A percentile compares a stretch with the other conserved stretches of the same genome.
Evolutionary conservation across 2,329 filamentous ascomycete species (phyloP).

Genomic region (Cladosporium sp.): DNA sequence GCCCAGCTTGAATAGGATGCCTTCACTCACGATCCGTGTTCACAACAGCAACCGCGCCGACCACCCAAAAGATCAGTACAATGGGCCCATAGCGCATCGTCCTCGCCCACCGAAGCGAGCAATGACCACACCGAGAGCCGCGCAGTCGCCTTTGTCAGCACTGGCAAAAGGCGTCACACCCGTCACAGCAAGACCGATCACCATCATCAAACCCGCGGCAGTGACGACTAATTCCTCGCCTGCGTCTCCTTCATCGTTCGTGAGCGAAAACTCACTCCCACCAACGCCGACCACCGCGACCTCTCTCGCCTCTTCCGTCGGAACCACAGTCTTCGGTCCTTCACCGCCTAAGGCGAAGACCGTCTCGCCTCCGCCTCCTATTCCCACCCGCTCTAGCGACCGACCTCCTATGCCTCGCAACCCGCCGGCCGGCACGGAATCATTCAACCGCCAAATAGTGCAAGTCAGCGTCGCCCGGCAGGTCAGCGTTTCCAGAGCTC

Average conservation of each 20-base stretch:
- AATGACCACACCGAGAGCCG: constrained; percentile 7
- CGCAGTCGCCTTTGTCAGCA: constrained; percentile 1
- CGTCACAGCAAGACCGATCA: not conserved
- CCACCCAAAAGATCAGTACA: constrained; percentile 15
- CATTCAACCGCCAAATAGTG: constrained; percentile 9
- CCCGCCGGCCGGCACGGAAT: constrained; percentile 11
- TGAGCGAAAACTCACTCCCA: constrained; percentile 8
- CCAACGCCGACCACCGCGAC: constrained; percentile 7
- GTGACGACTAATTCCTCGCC: constrained; percentile 2
- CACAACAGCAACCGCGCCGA: constrained; percentile 14
- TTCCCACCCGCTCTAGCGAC: constrained; percentile 2
- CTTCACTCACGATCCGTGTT: constrained; percentile 20
- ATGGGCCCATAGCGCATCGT: constrained; percentile 9
- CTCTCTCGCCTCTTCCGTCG: constrained; percentile 2
- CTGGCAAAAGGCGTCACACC: constrained; percentile 1
- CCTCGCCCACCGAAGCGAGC: constrained; percentile 8
- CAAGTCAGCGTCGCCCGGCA: constrained; percentile 11
- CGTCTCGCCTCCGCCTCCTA: not conserved
- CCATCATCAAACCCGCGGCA: not conserved
- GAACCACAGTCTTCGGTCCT: constrained; percentile 9
- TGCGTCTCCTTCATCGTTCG: not conserved
- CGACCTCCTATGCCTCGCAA: constrained; percentile 6
- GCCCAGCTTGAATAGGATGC: constrained; percentile 22
- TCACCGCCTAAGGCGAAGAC: not conserved
- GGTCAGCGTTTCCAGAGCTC: constrained; percentile 11